Evolutionary conservation across 306 rosid species (phyloP).

Genomic region (Carpinus fangiana): DNA sequence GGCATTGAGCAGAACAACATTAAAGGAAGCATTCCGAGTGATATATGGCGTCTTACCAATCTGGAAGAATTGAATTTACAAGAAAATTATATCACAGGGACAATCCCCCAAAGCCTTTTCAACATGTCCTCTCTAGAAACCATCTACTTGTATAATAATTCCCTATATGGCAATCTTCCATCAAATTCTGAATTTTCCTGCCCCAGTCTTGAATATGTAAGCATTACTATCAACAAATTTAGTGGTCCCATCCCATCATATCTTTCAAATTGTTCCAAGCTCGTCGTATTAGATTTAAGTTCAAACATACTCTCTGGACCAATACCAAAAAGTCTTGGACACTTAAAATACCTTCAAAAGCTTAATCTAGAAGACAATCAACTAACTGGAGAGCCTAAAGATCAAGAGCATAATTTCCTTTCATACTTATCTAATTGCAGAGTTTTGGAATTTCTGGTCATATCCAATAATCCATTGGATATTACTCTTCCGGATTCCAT

Average conservation of each 20-base stretch:
- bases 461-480: no score
- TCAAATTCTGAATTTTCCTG: not conserved
- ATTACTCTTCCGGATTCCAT: no score
- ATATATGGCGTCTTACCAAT: not conserved
- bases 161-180: not conserved
- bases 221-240: not conserved
- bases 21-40: not conserved
- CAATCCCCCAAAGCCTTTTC: not conserved
- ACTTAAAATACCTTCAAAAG: no score
- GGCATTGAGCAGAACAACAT: rapidly evolving
- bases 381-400: no score
- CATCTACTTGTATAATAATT: rapidly evolving
- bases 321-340: no score
- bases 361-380: no score
- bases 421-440: no score
- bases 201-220: not conserved
- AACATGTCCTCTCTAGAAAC: not conserved
- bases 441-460: no score
- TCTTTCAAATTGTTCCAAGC: constrained; percentile 5
- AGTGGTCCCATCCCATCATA: not conserved
- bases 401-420: no score
- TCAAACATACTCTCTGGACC: no score
- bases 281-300: not conserved
- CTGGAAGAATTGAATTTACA: rapidly evolving
- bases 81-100: not conserved